Conservation (phyloP, 495 filamentous ascomycete genomes). For the Aspergillus sparsus region DNA sequence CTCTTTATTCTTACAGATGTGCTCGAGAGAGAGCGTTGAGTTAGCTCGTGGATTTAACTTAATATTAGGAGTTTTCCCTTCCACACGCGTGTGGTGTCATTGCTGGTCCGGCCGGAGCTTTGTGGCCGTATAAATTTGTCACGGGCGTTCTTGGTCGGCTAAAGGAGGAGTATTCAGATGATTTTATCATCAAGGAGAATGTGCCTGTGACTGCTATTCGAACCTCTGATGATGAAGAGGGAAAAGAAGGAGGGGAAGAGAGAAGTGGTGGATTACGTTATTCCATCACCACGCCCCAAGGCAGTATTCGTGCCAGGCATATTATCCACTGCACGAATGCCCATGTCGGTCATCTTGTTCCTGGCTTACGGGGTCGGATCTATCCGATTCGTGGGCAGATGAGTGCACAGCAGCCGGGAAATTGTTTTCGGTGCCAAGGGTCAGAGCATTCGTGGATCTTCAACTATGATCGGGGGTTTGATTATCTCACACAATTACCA, state of each 20-base stretch:
- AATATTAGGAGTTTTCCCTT: conserved; percentile 38
- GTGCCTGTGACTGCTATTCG: conserved; percentile 58
- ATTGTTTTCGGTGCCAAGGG: conserved; percentile 34
- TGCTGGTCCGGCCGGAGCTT: conserved; percentile 44
- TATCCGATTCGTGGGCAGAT: conserved; percentile 75
- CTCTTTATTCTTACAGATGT: not conserved
- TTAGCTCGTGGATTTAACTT: too few species aligned
- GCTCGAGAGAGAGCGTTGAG: not conserved
- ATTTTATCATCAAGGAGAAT: conserved; percentile 72
- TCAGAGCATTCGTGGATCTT: conserved; percentile 40
- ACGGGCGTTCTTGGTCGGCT: conserved; percentile 62
- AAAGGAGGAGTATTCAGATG: conserved; percentile 34
- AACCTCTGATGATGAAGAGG: not conserved
- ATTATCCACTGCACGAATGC: conserved; percentile 80
- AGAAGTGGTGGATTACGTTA: conserved; percentile 14
- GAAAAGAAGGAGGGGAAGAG: not conserved
- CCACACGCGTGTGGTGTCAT: conserved; percentile 47
- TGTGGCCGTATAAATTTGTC: conserved; percentile 85
- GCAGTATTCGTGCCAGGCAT: conserved; percentile 55
- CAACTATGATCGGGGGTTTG: conserved; percentile 64
- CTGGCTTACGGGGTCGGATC: conserved; percentile 66
- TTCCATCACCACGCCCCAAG: conserved; percentile 61
- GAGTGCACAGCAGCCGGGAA: conserved; percentile 62
- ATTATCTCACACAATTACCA: conserved; percentile 76
- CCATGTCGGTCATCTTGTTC: conserved; percentile 73